These are phyloP conservation scores for Nemania diffusa DNA, from an alignment of 2,329 filamentous ascomycete species.

Conservation along the genomic window DNA sequence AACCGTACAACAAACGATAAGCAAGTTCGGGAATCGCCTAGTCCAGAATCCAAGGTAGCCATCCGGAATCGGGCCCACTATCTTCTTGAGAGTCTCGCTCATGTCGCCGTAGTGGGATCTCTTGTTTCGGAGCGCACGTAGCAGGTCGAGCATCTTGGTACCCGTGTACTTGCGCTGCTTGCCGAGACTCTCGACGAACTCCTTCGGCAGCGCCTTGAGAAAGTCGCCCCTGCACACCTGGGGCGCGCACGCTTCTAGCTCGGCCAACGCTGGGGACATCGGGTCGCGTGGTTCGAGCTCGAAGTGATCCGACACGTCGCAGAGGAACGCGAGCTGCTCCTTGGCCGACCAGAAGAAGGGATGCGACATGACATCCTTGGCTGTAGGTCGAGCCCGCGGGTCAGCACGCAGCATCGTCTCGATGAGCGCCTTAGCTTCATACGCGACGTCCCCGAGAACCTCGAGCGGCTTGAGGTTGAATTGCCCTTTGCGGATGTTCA, in stretches of 20 bases:
- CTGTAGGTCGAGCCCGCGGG: slow-evolving; percentile 64
- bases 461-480: slow-evolving; percentile 78
- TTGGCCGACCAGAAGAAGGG: slow-evolving; percentile 97
- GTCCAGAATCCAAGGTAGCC: slow-evolving; percentile 90
- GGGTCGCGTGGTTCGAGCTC: slow-evolving; percentile 91
- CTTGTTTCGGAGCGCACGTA: slow-evolving; percentile 93
- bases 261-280: slow-evolving; percentile 72
- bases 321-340: slow-evolving; percentile 91
- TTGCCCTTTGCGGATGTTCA: slow-evolving; percentile 94
- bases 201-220: slow-evolving; percentile 76
- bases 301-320: slow-evolving; percentile 95
- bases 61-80: slow-evolving; percentile 78
- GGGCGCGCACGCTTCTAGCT: slow-evolving; percentile 65
- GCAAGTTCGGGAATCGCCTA: slow-evolving; percentile 77
- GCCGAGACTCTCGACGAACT: slow-evolving; percentile 88
- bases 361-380: slow-evolving; percentile 69
- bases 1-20: slow-evolving; percentile 82
- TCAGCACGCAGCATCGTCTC: slow-evolving; percentile 78
- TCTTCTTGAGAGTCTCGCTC: slow-evolving; percentile 76
- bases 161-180: slow-evolving; percentile 97
- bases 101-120: slow-evolving; percentile 98
- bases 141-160: slow-evolving; percentile 81
- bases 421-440: slow-evolving; percentile 89
- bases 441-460: slow-evolving; percentile 81
- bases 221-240: slow-evolving; percentile 77